Conservation (phyloP, 2,329 filamentous ascomycete genomes). For the Bipolaris gigantea region DNA sequence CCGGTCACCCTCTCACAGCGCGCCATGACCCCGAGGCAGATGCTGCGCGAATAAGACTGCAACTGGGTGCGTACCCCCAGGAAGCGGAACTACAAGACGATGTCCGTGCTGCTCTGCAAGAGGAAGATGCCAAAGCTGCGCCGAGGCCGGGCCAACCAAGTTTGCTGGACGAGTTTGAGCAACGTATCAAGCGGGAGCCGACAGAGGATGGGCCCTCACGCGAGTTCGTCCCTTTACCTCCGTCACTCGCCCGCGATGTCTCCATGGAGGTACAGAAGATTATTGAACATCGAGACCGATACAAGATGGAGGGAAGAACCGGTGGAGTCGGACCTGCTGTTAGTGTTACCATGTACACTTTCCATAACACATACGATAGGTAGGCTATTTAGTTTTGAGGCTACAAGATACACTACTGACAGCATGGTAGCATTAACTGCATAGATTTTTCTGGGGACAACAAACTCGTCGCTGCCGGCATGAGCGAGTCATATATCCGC, state of each 20-base stretch:
- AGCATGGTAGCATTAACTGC: conserved; percentile 72
- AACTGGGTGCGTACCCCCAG: conserved; percentile 80
- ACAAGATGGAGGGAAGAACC: conserved; percentile 81
- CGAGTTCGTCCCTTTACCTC: conserved; percentile 80
- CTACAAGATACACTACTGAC: background rate
- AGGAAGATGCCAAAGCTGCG: conserved; percentile 78
- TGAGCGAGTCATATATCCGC: conserved; percentile 91
- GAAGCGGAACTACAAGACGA: conserved; percentile 82
- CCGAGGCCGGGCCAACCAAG: conserved; percentile 70
- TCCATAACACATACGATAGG: conserved; percentile 94
- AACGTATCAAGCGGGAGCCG: conserved; percentile 85
- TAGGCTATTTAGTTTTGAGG: conserved; percentile 49
- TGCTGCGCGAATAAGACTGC: conserved; percentile 58
- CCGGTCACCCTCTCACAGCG: conserved; percentile 63
- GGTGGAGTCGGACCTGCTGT: conserved; percentile 81
- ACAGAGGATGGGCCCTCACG: conserved; percentile 79
- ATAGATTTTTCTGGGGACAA: conserved; percentile 95
- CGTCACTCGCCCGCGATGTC: conserved; percentile 85
- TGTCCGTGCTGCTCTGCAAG: conserved; percentile 81
- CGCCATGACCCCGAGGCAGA: conserved; percentile 62
- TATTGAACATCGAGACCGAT: conserved; percentile 88
- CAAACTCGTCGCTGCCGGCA: conserved; percentile 82
- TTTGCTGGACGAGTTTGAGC: conserved; percentile 84
- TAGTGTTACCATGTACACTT: conserved; percentile 96
- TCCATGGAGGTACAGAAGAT: conserved; percentile 93